Conservation (phyloP, 2,329 filamentous ascomycete genomes). For the Fusarium hainanense region DNA sequence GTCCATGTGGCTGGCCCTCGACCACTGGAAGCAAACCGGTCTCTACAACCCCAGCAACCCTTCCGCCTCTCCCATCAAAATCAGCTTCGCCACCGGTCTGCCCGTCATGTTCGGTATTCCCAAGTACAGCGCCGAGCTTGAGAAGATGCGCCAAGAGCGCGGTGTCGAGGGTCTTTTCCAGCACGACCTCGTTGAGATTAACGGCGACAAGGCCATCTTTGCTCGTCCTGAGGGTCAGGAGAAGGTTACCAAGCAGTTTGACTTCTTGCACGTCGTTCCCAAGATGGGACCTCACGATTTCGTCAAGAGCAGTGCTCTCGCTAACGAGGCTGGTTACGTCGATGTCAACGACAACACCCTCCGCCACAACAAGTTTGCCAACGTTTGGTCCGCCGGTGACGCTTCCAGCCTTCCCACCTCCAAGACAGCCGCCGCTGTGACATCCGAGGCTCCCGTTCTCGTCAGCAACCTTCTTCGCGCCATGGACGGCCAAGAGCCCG, state of each 20-base stretch:
- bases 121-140: constrained; percentile 66
- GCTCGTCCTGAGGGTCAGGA: constrained; percentile 56
- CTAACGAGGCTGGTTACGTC: constrained; percentile 67
- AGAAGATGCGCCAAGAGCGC: constrained; percentile 63
- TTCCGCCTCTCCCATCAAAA: constrained; percentile 58
- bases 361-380: constrained; percentile 64
- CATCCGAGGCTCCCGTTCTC: constrained; percentile 62
- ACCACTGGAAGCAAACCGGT: constrained; percentile 66
- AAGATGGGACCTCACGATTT: constrained; percentile 69
- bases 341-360: constrained; percentile 65
- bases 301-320: constrained; percentile 63
- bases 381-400: constrained; percentile 70
- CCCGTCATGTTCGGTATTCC: constrained; percentile 70
- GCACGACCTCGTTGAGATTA: constrained; percentile 65
- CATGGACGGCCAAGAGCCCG: constrained; percentile 58
- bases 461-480: constrained; percentile 60
- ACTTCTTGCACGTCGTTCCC: constrained; percentile 67
- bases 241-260: constrained; percentile 60
- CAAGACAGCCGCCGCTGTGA: constrained; percentile 66
- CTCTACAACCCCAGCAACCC: constrained; percentile 58
- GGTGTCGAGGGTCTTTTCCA: constrained; percentile 68
- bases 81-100: constrained; percentile 66
- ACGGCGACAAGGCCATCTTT: constrained; percentile 66
- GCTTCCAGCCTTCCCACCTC: constrained; percentile 69
- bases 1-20: constrained; percentile 70